Base-by-base conservation (phyloP, 805 yeast genomes). In the Yamadazyma kitorensis region DNA sequence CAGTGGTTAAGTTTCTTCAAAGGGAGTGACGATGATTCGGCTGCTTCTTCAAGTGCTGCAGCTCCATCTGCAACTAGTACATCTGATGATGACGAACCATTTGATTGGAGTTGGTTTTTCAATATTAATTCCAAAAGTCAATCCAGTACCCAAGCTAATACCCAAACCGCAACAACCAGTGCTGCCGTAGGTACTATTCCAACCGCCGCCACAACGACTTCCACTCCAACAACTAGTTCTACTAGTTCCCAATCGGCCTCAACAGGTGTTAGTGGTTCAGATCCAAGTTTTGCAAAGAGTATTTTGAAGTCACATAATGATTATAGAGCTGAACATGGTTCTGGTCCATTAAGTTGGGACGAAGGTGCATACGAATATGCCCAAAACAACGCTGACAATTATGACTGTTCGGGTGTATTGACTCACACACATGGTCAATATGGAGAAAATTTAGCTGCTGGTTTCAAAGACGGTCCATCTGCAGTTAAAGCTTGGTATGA, bases 241-340 rank as follows among this genome's bases (percentile, higher is more conserved):
- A 27, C 43, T 7, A n/a, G 32, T 12, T 14, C 22, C 6, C 21
- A 15, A 18, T n/a, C 30, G 12, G 10, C 37, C 3, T 15, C 15
- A 2, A 27, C 28, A 10, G 53, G 52, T 2, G 47, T 52, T 24
- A 43, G 48, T 37, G 52, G 50, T 12, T 44, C 38, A 24, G 48
- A 57, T 27, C 22, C 48, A 31, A 28, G 40, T 24, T 73, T 74
- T 45, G 72, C 72, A 6, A 37, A 48, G 32, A 52, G 55, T 19
- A 74, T 82, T 41, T 65, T 85, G 40, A 65, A 59, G 33, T 76
- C 70, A 42, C 91, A 83, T 64, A 84, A 84, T 60, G 41, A 54
- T 14, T 70, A 71, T 46, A 68, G 89, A 54, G 63, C 71, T 3
- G 44, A 52, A 14, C 87, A 81, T 57, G 56, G 65, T 22, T 82